Percentiles rank a stretch among this genome's conserved stretches.
These are phyloP conservation scores for Brassica carinata DNA, from an alignment of 345 rosid species.

Conservation along the genomic window DNA sequence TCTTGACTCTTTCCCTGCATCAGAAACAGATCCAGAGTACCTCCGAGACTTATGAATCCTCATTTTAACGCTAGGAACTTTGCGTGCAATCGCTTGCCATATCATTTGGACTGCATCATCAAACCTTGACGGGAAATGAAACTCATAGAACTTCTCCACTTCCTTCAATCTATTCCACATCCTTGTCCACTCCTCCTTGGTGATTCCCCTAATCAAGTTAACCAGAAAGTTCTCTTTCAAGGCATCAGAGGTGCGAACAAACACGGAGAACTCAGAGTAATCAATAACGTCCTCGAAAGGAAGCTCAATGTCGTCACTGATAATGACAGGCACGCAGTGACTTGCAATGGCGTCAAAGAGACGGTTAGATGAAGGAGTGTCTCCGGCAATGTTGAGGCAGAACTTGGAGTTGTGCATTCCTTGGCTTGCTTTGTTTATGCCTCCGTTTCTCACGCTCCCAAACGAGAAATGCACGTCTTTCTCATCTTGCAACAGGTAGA, in stretches of 20 bases:
- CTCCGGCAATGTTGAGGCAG: conserved; percentile 98
- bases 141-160: conserved; percentile 62
- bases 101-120: conserved; percentile 95
- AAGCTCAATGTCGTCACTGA: conserved; percentile 94
- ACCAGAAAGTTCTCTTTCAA: conserved; percentile 67
- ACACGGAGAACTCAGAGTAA: conserved; percentile 88
- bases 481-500: conserved; percentile 79
- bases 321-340: conserved; percentile 94
- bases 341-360: conserved; percentile 96
- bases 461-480: conserved; percentile 93
- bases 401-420: conserved; percentile 94
- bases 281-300: conserved; percentile 91
- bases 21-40: conserved; percentile 41
- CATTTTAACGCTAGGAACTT: conserved; percentile 66
- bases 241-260: conserved; percentile 82
- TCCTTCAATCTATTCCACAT: conserved; percentile 77
- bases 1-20: conserved; percentile 29
- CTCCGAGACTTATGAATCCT: conserved; percentile 67
- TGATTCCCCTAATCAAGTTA: conserved; percentile 61
- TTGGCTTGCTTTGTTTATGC: conserved; percentile 63
- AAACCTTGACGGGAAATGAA: conserved; percentile 67
- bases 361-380: conserved; percentile 95
- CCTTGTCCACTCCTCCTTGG: conserved; percentile 77
- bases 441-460: conserved; percentile 81
- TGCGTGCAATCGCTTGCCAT: conserved; percentile 89